Conservation (phyloP, 768 basidiomycete genomes). For the Termitomyces titanicus region DNA sequence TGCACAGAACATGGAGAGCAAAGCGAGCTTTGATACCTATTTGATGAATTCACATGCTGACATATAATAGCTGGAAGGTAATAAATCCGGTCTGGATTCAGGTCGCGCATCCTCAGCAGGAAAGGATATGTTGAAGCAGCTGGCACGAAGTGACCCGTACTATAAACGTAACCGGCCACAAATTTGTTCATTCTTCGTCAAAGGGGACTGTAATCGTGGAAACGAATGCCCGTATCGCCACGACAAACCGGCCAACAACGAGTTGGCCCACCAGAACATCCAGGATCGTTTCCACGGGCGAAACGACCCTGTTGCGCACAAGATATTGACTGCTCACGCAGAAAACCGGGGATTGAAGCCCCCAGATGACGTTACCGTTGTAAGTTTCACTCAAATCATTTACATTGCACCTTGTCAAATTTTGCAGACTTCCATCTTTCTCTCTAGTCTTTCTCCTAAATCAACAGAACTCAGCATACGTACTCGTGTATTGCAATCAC, state of each 20-base stretch:
- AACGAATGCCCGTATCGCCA: constrained; percentile 94
- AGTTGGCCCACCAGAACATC: constrained; percentile 86
- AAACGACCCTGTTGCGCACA: constrained; percentile 92
- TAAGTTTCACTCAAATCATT: constrained; percentile 36
- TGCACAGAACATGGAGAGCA: constrained; percentile 87
- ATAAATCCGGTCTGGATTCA: constrained; percentile 62
- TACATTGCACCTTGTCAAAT: not conserved
- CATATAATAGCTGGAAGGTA: constrained; percentile 59
- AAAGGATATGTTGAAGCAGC: constrained; percentile 94
- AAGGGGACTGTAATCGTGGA: constrained; percentile 93
- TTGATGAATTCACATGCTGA: not conserved
- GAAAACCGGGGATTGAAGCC: constrained; percentile 79
- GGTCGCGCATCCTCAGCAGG: constrained; percentile 71
- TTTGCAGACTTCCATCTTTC: constrained; percentile 77
- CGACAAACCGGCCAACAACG: constrained; percentile 82
- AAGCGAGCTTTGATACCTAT: constrained; percentile 42
- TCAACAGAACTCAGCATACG: constrained; percentile 75
- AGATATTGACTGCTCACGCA: constrained; percentile 80
- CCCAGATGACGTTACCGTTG: constrained; percentile 85
- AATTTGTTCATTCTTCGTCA: constrained; percentile 91
- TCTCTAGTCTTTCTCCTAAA: constrained; percentile 67
- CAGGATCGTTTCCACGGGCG: constrained; percentile 91
- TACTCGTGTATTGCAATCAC: constrained; percentile 62
- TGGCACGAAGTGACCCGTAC: constrained; percentile 94
- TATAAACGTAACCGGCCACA: constrained; percentile 97